Evolutionary conservation across 495 filamentous ascomycete genomes (phyloP).

Genomic region (Neurospora sublineolata): DNA sequence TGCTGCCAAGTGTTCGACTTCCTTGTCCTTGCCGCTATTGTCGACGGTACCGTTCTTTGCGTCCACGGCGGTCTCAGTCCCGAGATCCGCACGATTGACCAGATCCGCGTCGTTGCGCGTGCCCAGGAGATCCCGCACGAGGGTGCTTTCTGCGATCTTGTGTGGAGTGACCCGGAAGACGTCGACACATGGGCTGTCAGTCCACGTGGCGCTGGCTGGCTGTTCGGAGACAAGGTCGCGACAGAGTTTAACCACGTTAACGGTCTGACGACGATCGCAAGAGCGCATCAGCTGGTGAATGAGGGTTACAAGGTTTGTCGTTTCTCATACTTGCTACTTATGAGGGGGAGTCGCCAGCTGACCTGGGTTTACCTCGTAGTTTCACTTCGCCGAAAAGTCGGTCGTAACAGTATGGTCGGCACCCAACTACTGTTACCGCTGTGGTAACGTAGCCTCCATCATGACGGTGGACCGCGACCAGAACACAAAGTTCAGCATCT

Average conservation of each 20-base stretch:
- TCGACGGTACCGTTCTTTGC: conserved; percentile 92
- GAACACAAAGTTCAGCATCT: conserved; percentile 83
- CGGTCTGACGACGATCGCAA: conserved; percentile 82
- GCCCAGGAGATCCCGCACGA: conserved; percentile 98
- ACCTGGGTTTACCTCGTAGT: conserved; percentile 37
- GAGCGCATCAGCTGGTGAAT: conserved; percentile 93
- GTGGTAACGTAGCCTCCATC: conserved; percentile 92
- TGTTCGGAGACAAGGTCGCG: conserved; percentile 94
- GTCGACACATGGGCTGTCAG: conserved; percentile 97
- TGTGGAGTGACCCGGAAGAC: conserved; percentile 97
- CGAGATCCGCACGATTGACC: conserved; percentile 91
- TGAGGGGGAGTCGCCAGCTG: neutral
- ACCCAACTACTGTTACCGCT: conserved; percentile 98
- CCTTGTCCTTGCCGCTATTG: conserved; percentile 87
- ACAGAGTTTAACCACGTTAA: conserved; percentile 99
- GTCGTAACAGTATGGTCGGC: conserved; percentile 99
- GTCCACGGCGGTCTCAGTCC: conserved; percentile 95
- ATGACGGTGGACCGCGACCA: conserved; percentile 85
- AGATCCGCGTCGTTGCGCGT: conserved; percentile 90
- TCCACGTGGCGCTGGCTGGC: conserved; percentile 88
- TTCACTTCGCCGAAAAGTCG: conserved; percentile 88
- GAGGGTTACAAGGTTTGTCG: conserved; percentile 78
- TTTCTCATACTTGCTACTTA: too few species aligned
- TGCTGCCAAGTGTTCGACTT: conserved; percentile 99
- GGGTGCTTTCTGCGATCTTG: conserved; percentile 93